These are phyloP conservation scores for Cubamyces lactineus DNA, from an alignment of 768 basidiomycete genomes.

Conservation along the genomic window DNA sequence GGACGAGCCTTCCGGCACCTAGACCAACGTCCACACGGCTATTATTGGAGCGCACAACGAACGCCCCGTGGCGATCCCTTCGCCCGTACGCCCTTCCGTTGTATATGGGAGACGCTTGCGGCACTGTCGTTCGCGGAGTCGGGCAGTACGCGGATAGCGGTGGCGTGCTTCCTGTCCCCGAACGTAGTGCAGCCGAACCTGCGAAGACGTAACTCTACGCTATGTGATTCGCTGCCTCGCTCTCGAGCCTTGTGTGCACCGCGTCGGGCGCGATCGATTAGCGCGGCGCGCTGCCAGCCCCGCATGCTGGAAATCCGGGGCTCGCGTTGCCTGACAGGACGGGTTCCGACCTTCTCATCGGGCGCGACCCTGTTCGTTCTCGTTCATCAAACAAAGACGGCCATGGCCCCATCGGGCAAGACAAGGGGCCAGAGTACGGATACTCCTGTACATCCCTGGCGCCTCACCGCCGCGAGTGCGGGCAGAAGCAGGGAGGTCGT, in stretches of 20 bases:
- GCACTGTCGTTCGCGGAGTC: background rate
- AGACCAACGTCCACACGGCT: no score
- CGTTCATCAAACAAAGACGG: background rate
- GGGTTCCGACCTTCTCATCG: slow-evolving; percentile 6
- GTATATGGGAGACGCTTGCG: background rate
- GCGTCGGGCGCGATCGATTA: slow-evolving; percentile 1
- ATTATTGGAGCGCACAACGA: no score
- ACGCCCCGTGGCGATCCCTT: no score
- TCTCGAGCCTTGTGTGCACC: background rate
- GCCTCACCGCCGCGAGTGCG: background rate
- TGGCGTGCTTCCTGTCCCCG: background rate
- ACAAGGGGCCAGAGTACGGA: background rate
- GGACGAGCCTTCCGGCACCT: background rate
- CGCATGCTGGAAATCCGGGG: no score
- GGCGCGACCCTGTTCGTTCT: background rate
- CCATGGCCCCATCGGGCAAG: slow-evolving; percentile 5
- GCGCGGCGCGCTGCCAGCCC: background rate
- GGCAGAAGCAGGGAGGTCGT: background rate
- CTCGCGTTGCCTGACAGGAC: background rate
- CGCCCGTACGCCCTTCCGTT: no score
- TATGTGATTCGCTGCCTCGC: slow-evolving; percentile 2
- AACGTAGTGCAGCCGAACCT: background rate
- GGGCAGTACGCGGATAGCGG: background rate
- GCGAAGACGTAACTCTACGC: slow-evolving; percentile 8
- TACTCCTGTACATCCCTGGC: slow-evolving; percentile 1